Evolutionary conservation across 192 early-diverging fungal genomes (phyloP).

Genomic region (Funneliformis mosseae): DNA sequence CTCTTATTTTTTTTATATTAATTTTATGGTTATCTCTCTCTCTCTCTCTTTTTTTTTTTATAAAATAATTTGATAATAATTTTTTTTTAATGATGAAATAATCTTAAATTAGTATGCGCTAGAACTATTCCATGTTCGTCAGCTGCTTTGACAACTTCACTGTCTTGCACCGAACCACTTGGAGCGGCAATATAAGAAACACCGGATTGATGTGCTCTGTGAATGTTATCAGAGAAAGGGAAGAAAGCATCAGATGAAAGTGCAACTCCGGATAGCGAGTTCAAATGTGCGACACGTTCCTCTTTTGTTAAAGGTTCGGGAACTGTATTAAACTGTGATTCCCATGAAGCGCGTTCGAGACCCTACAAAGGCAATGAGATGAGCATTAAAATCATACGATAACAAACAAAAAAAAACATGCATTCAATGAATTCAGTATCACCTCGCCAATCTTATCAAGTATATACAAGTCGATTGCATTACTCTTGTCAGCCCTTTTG

Average conservation of each 20-base stretch:
- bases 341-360: slow-evolving; percentile 74
- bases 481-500: slow-evolving; percentile 95
- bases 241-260: slow-evolving; percentile 98
- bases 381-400: neutral
- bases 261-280: slow-evolving; percentile 70
- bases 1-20: too few species aligned
- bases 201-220: slow-evolving; percentile 81
- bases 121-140: slow-evolving; percentile 82
- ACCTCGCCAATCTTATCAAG: slow-evolving; percentile 84
- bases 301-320: slow-evolving; percentile 76
- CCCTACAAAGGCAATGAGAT: slow-evolving; percentile 28
- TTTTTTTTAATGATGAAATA: slow-evolving; percentile 89
- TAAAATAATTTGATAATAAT: too few species aligned
- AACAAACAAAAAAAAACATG: neutral
- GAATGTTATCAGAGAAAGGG: slow-evolving; percentile 97
- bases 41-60: too few species aligned
- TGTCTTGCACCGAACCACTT: slow-evolving; percentile 88
- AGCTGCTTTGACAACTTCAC: slow-evolving; percentile 78
- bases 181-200: slow-evolving; percentile 90
- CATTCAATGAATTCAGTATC: slow-evolving; percentile 24
- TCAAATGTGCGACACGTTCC: slow-evolving; percentile 79
- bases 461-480: slow-evolving; percentile 96
- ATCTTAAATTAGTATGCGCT: slow-evolving; percentile 84
- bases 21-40: too few species aligned
- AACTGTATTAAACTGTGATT: slow-evolving; percentile 77